phyloP scores from a whole-genome alignment of 805 yeast species.

The Metschnikowia peoriensis region DNA sequence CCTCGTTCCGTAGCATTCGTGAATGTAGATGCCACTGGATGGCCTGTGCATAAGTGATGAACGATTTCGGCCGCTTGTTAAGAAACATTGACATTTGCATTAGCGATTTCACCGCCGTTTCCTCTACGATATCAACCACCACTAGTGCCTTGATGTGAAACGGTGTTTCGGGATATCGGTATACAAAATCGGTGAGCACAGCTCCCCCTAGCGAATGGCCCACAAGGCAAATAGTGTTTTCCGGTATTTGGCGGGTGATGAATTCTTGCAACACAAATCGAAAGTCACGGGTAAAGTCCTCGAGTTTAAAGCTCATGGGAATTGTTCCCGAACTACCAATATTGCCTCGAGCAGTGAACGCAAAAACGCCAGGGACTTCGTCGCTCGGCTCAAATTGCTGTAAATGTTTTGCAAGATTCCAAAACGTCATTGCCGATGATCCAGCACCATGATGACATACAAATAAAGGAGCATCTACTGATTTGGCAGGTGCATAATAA shows the following conservation, averaged over 20 bases:
- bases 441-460: conserved; percentile 96
- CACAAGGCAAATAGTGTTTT: conserved; percentile 48
- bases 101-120: conserved; percentile 75
- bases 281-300: conserved; percentile 59
- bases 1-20: conserved; percentile 50
- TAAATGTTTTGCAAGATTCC: conserved; percentile 44
- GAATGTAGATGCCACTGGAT: conserved; percentile 78
- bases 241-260: conserved; percentile 11
- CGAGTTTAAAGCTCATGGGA: conserved; percentile 40
- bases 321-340: conserved; percentile 41
- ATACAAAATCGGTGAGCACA: conserved; percentile 56
- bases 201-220: conserved; percentile 97
- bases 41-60: conserved; percentile 54
- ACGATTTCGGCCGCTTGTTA: conserved; percentile 58
- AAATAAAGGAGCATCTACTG: conserved; percentile 50
- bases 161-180: conserved; percentile 17
- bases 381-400: conserved; percentile 12
- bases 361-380: conserved; percentile 53
- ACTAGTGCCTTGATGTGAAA: conserved; percentile 59
- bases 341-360: conserved; percentile 86
- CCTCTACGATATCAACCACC: conserved; percentile 92
- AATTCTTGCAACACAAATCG: conserved; percentile 45
- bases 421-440: conserved; percentile 78
- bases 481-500: conserved; percentile 54
- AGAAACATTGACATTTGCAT: conserved; percentile 66